Conservation (phyloP, 495 filamentous ascomycete genomes). For the Daldinia caldariorum region DNA sequence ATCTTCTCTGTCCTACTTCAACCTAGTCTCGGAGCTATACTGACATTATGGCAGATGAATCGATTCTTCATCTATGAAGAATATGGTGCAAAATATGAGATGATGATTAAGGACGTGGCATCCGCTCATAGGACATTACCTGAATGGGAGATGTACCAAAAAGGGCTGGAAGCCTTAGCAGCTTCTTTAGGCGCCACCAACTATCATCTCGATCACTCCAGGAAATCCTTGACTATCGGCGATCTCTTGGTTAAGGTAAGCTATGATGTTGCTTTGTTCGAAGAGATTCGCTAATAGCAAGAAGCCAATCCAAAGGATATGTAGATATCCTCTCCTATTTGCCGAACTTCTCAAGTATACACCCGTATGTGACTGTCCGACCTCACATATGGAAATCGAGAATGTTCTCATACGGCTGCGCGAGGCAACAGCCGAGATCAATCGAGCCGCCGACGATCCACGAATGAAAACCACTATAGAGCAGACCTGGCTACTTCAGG, state of each 20-base stretch:
- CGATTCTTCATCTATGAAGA: constrained; percentile 88
- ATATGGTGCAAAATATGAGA: constrained; percentile 86
- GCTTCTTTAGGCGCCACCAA: constrained; percentile 78
- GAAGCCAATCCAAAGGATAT: constrained; percentile 92
- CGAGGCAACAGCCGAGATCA: constrained; percentile 76
- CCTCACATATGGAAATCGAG: constrained; percentile 79
- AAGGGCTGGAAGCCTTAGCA: constrained; percentile 86
- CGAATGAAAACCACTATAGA: constrained; percentile 68
- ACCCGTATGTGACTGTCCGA: constrained; percentile 82
- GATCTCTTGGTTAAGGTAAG: constrained; percentile 92
- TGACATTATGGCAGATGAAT: constrained; percentile 66
- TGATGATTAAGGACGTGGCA: constrained; percentile 80
- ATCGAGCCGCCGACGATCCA: constrained; percentile 75
- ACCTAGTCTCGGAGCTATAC: not conserved
- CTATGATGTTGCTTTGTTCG: not conserved
- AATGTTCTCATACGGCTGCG: constrained; percentile 76
- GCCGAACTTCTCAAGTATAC: constrained; percentile 83
- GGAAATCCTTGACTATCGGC: constrained; percentile 78
- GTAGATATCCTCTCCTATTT: constrained; percentile 91
- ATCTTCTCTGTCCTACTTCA: not conserved
- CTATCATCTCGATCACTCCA: constrained; percentile 67
- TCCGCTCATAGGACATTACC: constrained; percentile 72
- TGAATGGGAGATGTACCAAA: constrained; percentile 83
- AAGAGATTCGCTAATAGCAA: constrained; percentile 32
- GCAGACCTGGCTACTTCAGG: constrained; percentile 80